Evolutionary conservation across 306 rosid genomes (phyloP), one percentile per base, ranked within the genome.

Genomic region (Vachellia collinsii): DNA sequence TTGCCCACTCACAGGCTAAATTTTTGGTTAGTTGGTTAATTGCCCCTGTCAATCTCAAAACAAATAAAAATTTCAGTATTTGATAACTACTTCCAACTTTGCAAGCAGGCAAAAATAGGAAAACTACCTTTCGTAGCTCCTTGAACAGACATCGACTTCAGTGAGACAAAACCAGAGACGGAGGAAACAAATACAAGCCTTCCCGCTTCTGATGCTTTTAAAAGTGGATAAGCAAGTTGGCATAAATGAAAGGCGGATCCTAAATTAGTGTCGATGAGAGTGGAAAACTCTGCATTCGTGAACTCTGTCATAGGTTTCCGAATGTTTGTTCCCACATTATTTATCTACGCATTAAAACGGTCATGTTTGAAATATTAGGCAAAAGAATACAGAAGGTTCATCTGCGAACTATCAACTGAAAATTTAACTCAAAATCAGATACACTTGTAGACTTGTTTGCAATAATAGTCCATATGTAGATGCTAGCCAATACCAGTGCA

Each of bases 1-100:
- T 84, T 13, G 92, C 94, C 94, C 94, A 92, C 74, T 92, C 97
- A 78, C 94, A 92, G 70, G 97, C 97, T 76, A 92, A 84, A 86
- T 83, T 89, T 76, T 68, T 90, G 4, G 92, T 89, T 14, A 92
- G 93, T 79, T 90, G 94, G 81, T 92, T 90, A 71, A 90, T 90
- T 62, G 97, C 95, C 74, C 93, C 97, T 86, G 72, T 34, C 58
- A 77, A 77, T 44, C 84, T 77, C 44, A 67, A 50, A 80, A 62
- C 20, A 74, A 78, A 77, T 51, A 70, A 22, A 78, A 78, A 42
- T 50, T 74, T 68, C 51, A 73, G 72, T 67, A 66, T 43, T 39
- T 19, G 8, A 74, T 65, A 64, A 83, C 70, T 58, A 76, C 48
- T 17, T 46, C 70, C 10, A 46, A 62, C 11, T 59, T 25, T 71